Percentiles rank a stretch among this genome's conserved stretches.
Conservation (phyloP, 352 stramenopile genomes). For the Vaucheria bursata region DNA sequence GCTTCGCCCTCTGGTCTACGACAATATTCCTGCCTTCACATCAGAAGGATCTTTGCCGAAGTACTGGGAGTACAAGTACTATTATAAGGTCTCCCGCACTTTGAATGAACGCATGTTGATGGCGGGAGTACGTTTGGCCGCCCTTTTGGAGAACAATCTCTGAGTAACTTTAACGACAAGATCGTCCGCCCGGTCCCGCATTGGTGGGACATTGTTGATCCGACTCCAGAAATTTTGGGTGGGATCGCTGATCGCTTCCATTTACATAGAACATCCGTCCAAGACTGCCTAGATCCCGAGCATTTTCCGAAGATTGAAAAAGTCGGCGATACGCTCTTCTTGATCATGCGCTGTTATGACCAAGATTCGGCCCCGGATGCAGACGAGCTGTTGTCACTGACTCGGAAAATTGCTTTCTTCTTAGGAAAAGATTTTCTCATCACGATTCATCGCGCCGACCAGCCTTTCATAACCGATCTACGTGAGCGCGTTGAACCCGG, state of each 20-base stretch:
- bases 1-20: neutral
- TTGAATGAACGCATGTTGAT: neutral
- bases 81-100: neutral
- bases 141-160: neutral
- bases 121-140: neutral
- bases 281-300: neutral
- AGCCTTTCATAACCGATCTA: neutral
- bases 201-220: neutral
- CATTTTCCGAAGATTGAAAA: conserved; percentile 4
- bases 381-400: conserved; percentile 1
- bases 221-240: neutral
- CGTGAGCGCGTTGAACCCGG: neutral
- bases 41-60: neutral
- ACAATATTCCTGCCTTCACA: neutral
- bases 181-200: neutral
- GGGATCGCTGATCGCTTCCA: neutral
- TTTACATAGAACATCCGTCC: neutral
- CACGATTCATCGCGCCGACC: neutral
- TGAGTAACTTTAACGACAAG: neutral
- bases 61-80: conserved; percentile 5
- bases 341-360: neutral
- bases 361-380: neutral
- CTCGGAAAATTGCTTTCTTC: neutral
- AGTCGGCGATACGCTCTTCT: neutral
- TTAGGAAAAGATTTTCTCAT: conserved; percentile 2